These are phyloP conservation scores for Earliella scabrosa DNA, from an alignment of 1,284 basidiomycete genomes.

Conservation along the genomic window DNA sequence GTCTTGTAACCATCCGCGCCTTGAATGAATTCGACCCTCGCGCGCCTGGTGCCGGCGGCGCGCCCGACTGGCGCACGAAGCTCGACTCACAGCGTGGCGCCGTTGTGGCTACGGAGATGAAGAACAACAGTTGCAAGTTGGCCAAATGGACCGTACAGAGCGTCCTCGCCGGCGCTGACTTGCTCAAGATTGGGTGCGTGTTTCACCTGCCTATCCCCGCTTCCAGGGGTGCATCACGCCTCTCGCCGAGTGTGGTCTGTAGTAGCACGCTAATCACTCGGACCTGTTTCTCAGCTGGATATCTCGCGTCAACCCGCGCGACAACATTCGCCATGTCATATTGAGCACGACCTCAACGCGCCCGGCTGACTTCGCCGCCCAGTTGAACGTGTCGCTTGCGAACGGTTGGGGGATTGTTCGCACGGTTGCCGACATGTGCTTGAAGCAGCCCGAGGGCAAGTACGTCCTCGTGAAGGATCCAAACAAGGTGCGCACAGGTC, in stretches of 20 bases:
- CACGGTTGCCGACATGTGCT: conserved; percentile 88
- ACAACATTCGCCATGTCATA: conserved; percentile 95
- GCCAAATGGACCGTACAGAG: conserved; percentile 98
- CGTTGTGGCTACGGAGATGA: conserved; percentile 99
- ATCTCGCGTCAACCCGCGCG: conserved; percentile 91
- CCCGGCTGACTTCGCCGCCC: conserved; percentile 91
- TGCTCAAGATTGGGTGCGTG: conserved; percentile 95
- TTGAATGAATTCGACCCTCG: conserved; percentile 98
- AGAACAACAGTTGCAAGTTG: conserved; percentile 99
- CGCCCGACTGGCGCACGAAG: conserved; percentile 96
- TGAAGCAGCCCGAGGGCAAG: conserved; percentile 97
- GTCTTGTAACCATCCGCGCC: conserved; percentile 90
- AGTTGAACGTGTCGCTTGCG: conserved; percentile 93
- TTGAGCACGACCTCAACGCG: conserved; percentile 95
- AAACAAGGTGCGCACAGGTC: conserved; percentile 77
- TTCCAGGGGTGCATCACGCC: background rate
- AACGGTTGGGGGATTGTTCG: conserved; percentile 99
- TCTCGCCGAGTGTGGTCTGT: background rate
- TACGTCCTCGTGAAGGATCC: conserved; percentile 96
- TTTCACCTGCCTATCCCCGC: background rate
- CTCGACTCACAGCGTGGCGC: conserved; percentile 97
- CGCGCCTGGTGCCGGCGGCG: conserved; percentile 88
- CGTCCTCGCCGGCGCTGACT: conserved; percentile 93
- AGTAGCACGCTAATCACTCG: background rate
- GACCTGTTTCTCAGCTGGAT: conserved; percentile 67